Evolutionary conservation across 805 yeast species (phyloP).

Genomic region (Metschnikowia cubensis): DNA sequence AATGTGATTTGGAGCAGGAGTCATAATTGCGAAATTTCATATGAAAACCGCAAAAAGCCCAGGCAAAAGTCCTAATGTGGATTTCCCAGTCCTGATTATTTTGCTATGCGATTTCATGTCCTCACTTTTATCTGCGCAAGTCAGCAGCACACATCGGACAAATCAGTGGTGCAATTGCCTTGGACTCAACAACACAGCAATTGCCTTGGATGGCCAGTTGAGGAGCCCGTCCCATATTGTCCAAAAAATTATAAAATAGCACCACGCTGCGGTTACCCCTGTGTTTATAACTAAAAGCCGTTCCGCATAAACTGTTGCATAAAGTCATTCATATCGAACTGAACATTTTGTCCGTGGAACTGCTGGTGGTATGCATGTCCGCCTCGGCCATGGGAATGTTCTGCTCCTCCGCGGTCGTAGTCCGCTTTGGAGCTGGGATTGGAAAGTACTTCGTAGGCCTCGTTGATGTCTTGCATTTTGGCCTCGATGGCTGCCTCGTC

Average conservation of each 20-base stretch:
- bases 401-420: conserved; percentile 55
- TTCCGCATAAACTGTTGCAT: conserved; percentile 15
- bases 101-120: too few species aligned
- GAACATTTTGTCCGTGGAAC: conserved; percentile 3
- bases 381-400: conserved; percentile 8
- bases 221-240: too few species aligned
- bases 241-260: background rate
- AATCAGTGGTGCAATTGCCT: background rate
- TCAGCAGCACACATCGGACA: background rate
- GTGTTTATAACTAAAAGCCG: background rate
- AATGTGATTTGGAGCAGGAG: too few species aligned
- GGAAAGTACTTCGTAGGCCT: conserved; percentile 83
- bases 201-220: too few species aligned
- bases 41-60: too few species aligned
- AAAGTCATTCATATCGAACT: conserved; percentile 16
- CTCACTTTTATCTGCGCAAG: too few species aligned
- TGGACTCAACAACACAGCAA: too few species aligned
- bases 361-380: conserved; percentile 9
- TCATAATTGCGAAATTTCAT: too few species aligned
- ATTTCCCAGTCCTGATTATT: too few species aligned
- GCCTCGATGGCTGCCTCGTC: conserved; percentile 66
- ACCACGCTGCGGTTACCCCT: background rate
- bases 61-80: too few species aligned
- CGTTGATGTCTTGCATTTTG: conserved; percentile 88
- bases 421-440: conserved; percentile 58